A percentile compares a stretch with the other conserved stretches of the same genome.
Conservation (phyloP, 2,329 filamentous ascomycete genomes). For the Colletotrichum eleusines region DNA sequence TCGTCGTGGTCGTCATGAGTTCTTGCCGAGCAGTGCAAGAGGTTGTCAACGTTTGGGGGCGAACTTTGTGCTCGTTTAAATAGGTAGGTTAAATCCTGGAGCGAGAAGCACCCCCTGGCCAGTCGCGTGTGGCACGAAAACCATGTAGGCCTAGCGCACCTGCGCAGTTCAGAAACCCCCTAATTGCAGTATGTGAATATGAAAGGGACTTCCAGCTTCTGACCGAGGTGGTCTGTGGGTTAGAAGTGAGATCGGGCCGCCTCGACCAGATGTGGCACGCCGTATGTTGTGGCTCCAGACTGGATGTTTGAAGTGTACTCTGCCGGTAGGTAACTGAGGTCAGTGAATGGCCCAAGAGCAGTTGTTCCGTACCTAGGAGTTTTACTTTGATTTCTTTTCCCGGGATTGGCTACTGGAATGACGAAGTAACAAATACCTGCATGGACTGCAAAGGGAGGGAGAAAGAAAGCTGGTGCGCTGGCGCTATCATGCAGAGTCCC, state of each 20-base stretch:
- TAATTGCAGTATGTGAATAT: no score
- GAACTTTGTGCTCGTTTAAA: not conserved
- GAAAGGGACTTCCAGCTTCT: not conserved
- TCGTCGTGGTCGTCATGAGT: not conserved
- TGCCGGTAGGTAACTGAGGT: no score
- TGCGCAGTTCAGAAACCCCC: not conserved
- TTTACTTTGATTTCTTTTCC: no score
- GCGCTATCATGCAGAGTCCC: not conserved
- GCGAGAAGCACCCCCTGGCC: not conserved
- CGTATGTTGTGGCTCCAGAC: no score
- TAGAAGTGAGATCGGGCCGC: not conserved
- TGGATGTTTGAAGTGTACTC: no score
- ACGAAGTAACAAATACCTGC: not conserved
- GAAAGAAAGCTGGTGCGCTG: not conserved
- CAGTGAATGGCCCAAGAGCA: no score
- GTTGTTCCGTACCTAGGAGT: no score
- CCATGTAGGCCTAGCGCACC: not conserved
- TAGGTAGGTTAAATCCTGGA: not conserved
- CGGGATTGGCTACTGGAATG: not conserved
- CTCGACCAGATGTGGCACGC: no score
- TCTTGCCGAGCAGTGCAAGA: not conserved
- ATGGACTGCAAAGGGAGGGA: not conserved
- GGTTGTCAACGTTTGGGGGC: not conserved
- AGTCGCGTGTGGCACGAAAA: not conserved
- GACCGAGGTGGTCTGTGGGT: not conserved